Percentiles rank a stretch among this genome's conserved stretches.
Evolutionary conservation across 1,139 yeast genomes (phyloP).

Genomic region (Williopsis jadinii): DNA sequence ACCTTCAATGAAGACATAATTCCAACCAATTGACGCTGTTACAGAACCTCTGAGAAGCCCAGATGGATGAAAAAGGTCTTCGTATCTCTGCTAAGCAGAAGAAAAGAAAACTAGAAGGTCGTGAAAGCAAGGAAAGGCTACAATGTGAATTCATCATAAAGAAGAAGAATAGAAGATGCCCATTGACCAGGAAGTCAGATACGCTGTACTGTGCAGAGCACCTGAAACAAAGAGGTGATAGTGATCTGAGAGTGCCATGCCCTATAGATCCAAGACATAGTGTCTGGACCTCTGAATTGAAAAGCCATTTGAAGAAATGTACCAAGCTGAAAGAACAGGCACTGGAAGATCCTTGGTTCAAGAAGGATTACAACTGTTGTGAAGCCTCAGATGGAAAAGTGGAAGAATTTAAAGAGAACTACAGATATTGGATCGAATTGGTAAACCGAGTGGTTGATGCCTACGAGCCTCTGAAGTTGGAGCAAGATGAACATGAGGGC

Average conservation of each 20-base stretch:
- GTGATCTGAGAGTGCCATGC: constrained; percentile 54
- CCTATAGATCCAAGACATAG: constrained; percentile 74
- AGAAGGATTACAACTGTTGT: constrained; percentile 20
- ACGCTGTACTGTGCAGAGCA: constrained; percentile 62
- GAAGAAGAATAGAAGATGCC: constrained; percentile 50
- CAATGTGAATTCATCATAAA: constrained; percentile 42
- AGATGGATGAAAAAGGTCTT: constrained; percentile 1
- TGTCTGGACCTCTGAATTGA: constrained; percentile 54
- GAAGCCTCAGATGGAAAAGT: too few relatives aligned
- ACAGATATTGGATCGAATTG: constrained; percentile 28
- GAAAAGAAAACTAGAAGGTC: constrained; percentile 9
- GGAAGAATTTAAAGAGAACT: constrained; percentile 15
- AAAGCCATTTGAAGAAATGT: constrained; percentile 57
- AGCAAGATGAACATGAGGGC: constrained; percentile 19
- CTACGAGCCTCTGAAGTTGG: constrained; percentile 16
- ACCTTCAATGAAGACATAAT: too few relatives aligned
- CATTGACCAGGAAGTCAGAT: constrained; percentile 49
- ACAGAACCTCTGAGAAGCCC: too few relatives aligned
- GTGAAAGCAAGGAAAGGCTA: constrained; percentile 17
- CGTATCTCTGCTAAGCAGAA: constrained; percentile 15
- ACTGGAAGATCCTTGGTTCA: constrained; percentile 33
- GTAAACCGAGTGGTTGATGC: constrained; percentile 24
- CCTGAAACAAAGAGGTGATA: constrained; percentile 22
- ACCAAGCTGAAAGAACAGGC: constrained; percentile 29
- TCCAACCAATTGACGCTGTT: too few relatives aligned